Percentiles rank a stretch among this genome's conserved stretches.
phyloP scores from a whole-genome alignment of 2,329 filamentous ascomycete genomes.

The Fusarium haematococcum region DNA sequence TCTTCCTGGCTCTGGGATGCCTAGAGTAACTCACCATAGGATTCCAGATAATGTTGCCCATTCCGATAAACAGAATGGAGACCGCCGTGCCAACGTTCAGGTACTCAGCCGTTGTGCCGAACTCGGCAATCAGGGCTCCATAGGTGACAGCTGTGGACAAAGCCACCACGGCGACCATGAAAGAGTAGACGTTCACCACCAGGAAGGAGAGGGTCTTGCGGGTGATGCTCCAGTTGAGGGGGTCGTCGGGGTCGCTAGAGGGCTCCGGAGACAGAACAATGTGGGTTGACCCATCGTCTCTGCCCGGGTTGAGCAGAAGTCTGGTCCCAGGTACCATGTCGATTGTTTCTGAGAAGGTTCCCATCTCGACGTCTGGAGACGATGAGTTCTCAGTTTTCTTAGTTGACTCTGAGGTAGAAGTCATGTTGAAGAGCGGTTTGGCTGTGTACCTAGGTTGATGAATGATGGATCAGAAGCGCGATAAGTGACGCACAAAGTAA shows the following conservation, averaged over 20 bases:
- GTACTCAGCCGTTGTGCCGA: neutral
- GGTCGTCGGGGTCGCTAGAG: neutral
- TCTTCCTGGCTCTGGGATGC: neutral
- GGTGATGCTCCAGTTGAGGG: neutral
- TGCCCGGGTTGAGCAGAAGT: neutral
- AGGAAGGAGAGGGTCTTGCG: neutral
- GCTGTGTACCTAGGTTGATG: neutral
- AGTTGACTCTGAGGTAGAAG: neutral
- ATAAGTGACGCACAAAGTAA: neutral
- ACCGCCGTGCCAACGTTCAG: neutral
- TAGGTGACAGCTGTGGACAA: neutral
- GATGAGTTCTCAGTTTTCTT: neutral
- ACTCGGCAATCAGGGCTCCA: neutral
- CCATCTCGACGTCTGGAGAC: neutral
- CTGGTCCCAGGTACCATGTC: neutral
- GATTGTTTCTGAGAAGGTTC: neutral
- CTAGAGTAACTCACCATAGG: neutral
- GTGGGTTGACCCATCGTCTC: neutral
- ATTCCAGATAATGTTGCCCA: neutral
- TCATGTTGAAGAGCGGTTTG: neutral
- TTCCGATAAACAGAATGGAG: neutral
- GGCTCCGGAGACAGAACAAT: neutral
- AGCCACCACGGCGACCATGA: neutral
- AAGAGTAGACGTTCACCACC: neutral
- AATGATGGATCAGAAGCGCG: neutral